A percentile compares a stretch with the other conserved stretches of the same genome.
Evolutionary conservation across 108 stramenopile genomes (phyloP).

Genomic region (Phaeodactylum tricornutum): DNA sequence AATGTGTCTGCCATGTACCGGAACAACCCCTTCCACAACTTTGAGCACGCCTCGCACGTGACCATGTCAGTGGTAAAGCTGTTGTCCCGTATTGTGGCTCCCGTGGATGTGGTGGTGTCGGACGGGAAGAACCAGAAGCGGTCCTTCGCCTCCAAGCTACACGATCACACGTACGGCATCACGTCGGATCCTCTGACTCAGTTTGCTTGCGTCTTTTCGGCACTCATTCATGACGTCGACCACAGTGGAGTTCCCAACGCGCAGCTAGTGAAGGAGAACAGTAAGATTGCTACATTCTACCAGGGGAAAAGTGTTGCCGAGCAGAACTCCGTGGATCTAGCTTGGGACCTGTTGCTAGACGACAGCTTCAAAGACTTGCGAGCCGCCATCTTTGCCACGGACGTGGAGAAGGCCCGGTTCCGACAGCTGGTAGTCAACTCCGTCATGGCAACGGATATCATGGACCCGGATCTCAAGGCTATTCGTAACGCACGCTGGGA

Average conservation of each 20-base stretch:
- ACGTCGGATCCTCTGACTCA: constrained; percentile 41
- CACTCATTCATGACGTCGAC: constrained; percentile 57
- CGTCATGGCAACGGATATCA: constrained; percentile 9
- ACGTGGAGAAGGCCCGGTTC: constrained; percentile 3
- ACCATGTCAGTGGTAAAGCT: constrained; percentile 26
- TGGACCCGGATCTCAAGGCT: constrained; percentile 7
- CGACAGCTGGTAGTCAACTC: constrained; percentile 6
- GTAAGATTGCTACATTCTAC: constrained; percentile 24
- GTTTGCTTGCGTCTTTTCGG: constrained; percentile 46
- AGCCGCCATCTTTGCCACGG: constrained; percentile 1
- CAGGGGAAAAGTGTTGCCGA: constrained; percentile 13
- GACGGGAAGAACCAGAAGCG: not conserved
- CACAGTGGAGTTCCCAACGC: constrained; percentile 30
- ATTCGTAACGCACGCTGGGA: constrained; percentile 7
- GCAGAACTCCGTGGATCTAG: constrained; percentile 10
- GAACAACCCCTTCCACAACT: constrained; percentile 20
- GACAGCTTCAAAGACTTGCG: not conserved
- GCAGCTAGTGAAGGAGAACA: constrained; percentile 20
- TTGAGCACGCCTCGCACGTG: constrained; percentile 50
- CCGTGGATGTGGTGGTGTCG: not conserved
- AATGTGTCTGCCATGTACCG: constrained; percentile 10
- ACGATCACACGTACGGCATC: constrained; percentile 46
- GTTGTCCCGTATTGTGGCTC: constrained; percentile 6
- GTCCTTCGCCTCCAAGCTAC: constrained; percentile 11
- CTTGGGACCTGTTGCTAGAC: constrained; percentile 10